Evolutionary conservation across 1,139 yeast genomes (phyloP).

Genomic region (Blastobotrys petasosporus): DNA sequence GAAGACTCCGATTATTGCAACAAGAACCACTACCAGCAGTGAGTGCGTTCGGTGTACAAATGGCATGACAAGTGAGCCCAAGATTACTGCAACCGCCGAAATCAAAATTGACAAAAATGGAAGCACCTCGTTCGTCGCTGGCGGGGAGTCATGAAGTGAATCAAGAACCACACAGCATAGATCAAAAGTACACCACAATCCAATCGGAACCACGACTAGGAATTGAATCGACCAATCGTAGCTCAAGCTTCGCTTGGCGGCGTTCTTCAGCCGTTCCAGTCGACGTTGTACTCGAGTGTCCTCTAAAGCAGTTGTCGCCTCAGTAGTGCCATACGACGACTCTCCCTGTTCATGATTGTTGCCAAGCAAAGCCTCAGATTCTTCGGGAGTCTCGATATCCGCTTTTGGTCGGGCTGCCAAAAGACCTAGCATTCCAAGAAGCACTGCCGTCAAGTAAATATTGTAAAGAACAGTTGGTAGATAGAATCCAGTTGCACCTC

Average conservation of each 20-base stretch:
- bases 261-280: constrained; percentile 2
- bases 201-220: constrained; percentile 59
- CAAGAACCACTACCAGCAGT: constrained; percentile 40
- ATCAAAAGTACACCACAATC: constrained; percentile 47
- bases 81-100: constrained; percentile 35
- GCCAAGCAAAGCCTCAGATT: not conserved
- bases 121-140: constrained; percentile 52
- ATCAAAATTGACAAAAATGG: constrained; percentile 44
- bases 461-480: constrained; percentile 46
- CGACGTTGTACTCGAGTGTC: constrained; percentile 9
- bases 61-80: constrained; percentile 60
- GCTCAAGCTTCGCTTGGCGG: constrained; percentile 31
- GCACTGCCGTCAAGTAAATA: constrained; percentile 46
- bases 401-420: constrained; percentile 25
- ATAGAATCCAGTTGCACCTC: constrained; percentile 53
- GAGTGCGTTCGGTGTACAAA: constrained; percentile 65
- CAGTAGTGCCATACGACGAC: not conserved
- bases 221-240: constrained; percentile 83
- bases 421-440: constrained; percentile 50
- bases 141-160: constrained; percentile 63
- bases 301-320: constrained; percentile 10
- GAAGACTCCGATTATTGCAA: constrained; percentile 37
- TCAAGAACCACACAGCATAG: constrained; percentile 46
- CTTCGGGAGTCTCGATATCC: not conserved
- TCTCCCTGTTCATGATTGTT: not conserved